Conservation (phyloP, 352 stramenopile genomes). For the Pythium plurisporium region DNA sequence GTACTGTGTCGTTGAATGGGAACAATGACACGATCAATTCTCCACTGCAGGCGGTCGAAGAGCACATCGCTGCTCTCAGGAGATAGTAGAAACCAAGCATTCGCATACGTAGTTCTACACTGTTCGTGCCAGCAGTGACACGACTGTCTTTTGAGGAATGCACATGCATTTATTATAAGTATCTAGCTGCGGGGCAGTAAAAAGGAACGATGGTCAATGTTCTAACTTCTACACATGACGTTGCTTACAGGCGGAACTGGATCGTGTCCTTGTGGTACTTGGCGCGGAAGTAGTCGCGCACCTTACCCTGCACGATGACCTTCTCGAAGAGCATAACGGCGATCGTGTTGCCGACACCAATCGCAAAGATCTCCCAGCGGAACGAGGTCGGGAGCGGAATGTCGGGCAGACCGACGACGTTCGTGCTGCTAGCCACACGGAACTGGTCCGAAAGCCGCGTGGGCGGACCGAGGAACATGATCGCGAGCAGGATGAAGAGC, state of each 20-base stretch:
- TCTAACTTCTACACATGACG: no score
- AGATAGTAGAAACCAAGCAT: not conserved
- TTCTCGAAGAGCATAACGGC: constrained; percentile 56
- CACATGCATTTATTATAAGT: constrained; percentile 3
- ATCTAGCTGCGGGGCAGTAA: no score
- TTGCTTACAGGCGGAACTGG: constrained; percentile 53
- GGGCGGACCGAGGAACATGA: constrained; percentile 53
- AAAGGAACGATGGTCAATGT: no score
- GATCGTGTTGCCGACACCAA: constrained; percentile 51
- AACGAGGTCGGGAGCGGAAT: constrained; percentile 59
- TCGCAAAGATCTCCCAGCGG: constrained; percentile 60
- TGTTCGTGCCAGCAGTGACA: no score
- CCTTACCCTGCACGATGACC: constrained; percentile 56
- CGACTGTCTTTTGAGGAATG: no score
- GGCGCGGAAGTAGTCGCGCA: constrained; percentile 58
- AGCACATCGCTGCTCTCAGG: constrained; percentile 4
- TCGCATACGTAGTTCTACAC: not conserved
- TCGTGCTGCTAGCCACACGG: constrained; percentile 68
- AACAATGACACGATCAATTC: not conserved
- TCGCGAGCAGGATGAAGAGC: constrained; percentile 45
- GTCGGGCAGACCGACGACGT: constrained; percentile 60
- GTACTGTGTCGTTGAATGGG: not conserved
- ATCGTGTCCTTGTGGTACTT: constrained; percentile 65
- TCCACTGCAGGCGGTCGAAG: constrained; percentile 10
- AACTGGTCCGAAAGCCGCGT: constrained; percentile 63